Evolutionary conservation across 441 rosid species (phyloP), one percentile per base, ranked within the genome.

Genomic region (Hura crepitans): DNA sequence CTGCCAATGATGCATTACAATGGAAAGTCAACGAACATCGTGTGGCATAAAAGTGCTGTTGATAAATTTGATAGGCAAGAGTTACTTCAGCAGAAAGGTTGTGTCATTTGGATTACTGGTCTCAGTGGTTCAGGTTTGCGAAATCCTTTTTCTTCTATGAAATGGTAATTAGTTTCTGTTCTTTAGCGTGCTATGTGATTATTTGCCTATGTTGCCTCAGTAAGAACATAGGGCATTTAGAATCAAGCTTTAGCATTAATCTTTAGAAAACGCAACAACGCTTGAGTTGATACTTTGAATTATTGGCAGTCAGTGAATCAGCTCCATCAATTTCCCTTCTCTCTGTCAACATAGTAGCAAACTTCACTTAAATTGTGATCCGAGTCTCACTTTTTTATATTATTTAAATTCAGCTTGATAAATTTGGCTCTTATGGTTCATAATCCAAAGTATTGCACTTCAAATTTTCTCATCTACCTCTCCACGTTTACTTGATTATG

Each of bases 81-180:
- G 77, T 75, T 94, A 61, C 84, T 94, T 25, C 66, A 90, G 72
- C 99, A 94, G 75, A 89, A 89, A 78, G 97, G 97, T 31, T 92
- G 97, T 77, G 97, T 94, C 62, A 83, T 94, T 56, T 94, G 99
- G 99, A 90, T 94, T 74, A 94, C 99, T 5, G 99, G 97, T 46
- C 94, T 94, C 49, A 94, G 99, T 51, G 97, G 97, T 74, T 92
- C 97, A 84, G 99, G 96, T 94, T 78, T 75, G 63, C 71, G 58
- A 51, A 12, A 18, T 53, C 7, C 7, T 39, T 39, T 49, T 49
- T 0, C 13, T 33, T 65, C 28, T n/a, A 7, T 20, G 28, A 37
- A 20, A 43, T 65, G 12, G 30, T 27, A 28, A 17, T 31, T n/a
- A n/a, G 17, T 30, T 49, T 68, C 39, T 55, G 50, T 39, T 37